Evolutionary conservation across 768 basidiomycete genomes (phyloP), one percentile per base, ranked within the genome.

Genomic region (Boletus rufocinnamomeus): DNA sequence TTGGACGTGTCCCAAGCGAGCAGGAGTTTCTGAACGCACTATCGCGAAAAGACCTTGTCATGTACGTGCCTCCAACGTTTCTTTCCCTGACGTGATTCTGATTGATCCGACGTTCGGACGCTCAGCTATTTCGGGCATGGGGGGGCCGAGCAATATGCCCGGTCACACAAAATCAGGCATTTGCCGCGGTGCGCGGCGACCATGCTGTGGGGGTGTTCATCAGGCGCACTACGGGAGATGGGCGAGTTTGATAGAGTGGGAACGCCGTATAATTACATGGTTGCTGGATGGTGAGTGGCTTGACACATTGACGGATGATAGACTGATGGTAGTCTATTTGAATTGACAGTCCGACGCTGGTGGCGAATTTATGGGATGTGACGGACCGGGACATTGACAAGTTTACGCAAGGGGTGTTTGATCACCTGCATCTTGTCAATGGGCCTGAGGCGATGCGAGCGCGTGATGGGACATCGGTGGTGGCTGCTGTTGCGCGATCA

Each of bases 161-260:
- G 92, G 3, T 92, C 94, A 2, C 88, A 91, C 70, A 90, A 88
- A 66, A 84, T 99, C 53, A 82, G 92, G 9, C 83, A 88, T 58
- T 79, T 98, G 35, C 82, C 83, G 1, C 80, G 81, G n/a, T 98
- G 97, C 69, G 95, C 97, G 8, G 88, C 89, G 16, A 90, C 91
- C 2, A 95, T 98, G 93, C 82, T 99, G 4, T 99, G 96, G 97
- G 97, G 97, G 1, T 99, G 97, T 78, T 99, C 97, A 0, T 98
- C 95, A 0, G 97, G 96, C 11, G 75, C 83, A 1, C 72, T 99
- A 61, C 81, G 83, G 55, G 92, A 96, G 49, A 92, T 93, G 85
- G 97, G 97, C 4, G 93, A 97, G 63, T 95, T 95, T 66, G 97
- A 98, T 67, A 81, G 92, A 11, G 82, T 84, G 16, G 97, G 97